Base-by-base conservation (phyloP, 108 stramenopile genomes). In the Craspedostauros australis region DNA sequence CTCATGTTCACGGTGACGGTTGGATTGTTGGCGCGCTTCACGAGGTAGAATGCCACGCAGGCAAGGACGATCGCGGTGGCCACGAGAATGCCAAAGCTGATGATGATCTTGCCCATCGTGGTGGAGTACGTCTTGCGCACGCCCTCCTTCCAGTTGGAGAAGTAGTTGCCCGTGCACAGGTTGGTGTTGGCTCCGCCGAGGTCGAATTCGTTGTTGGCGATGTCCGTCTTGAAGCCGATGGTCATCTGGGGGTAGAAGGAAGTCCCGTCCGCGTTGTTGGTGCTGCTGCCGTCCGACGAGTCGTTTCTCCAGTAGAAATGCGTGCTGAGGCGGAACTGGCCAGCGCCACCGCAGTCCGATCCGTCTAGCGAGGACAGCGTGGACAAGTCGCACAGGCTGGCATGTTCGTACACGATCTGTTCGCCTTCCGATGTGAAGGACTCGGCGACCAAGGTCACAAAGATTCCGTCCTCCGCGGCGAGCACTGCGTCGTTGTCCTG, bases 181-280 rank as follows among this genome's bases (percentile, higher is more conserved):
- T 62, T 21, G 2, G 73, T 74, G 48, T 79, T 79, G 19, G 78
- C 78, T 28, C 78, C 78, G 39, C 78, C 78, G 21, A 66, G 66
- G 46, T 79, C 72, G 25, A 60, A 79, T 4, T 45, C 29, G 15
- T 71, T 33, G 24, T 38, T 15, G 5, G 62, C 39, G 7, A 37
- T 18, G 46, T 44, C 55, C 2, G 69, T 67, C 25, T 51, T 41
- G 41, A 79, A 66, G 1, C 78, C 78, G 29, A 74, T 62, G 18
- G 49, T 30, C 3, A 71, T 25, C 12, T 30, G 34, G 1, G 73
- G 73, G 2, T 39, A 15, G 34, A 79, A 74, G 7, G 31, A 31
- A n/a, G n/a, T n/a, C n/a, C n/a, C n/a, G 33, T 62, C 50, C 29
- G 11, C 29, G 12, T 57, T 30, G 37, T 60, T 41, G n/a, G 15